phyloP scores from a whole-genome alignment of 2,329 filamentous ascomycete species.

The Calonectria henricotiae region DNA sequence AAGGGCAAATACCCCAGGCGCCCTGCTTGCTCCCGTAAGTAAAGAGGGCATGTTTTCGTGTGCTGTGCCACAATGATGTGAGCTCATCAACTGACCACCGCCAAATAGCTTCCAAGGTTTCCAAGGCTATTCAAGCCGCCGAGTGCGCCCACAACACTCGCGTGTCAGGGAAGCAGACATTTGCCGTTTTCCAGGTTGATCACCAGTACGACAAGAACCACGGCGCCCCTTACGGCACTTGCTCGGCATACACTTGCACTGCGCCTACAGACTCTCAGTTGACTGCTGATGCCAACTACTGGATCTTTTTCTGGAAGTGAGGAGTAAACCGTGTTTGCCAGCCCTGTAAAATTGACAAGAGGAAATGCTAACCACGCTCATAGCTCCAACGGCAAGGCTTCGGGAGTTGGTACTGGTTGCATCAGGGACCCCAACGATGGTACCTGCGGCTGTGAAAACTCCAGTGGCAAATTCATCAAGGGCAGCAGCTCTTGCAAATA shows the following conservation, averaged over 20 bases:
- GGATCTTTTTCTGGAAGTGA: conserved; percentile 53
- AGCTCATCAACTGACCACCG: background rate
- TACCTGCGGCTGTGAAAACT: conserved; percentile 50
- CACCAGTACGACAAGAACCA: conserved; percentile 50
- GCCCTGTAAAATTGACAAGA: too few species aligned
- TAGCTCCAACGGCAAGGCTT: conserved; percentile 45
- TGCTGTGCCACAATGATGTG: background rate
- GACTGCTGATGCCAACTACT: conserved; percentile 44
- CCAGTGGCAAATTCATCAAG: conserved; percentile 44
- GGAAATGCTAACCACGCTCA: conserved; percentile 9
- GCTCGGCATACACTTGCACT: conserved; percentile 46
- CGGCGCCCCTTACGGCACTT: conserved; percentile 49
- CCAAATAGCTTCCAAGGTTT: conserved; percentile 46
- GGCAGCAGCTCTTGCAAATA: conserved; percentile 44
- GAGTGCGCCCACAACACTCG: conserved; percentile 51
- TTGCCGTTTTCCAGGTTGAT: conserved; percentile 50
- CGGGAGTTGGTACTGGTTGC: conserved; percentile 48
- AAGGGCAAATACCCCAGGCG: conserved; percentile 47
- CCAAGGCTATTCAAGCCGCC: conserved; percentile 49
- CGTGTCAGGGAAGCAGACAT: conserved; percentile 49
- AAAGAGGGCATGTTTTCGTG: background rate
- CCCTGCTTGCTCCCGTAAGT: conserved; percentile 46
- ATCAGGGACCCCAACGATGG: conserved; percentile 49
- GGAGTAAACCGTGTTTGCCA: background rate
- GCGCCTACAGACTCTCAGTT: conserved; percentile 40